phyloP scores from a whole-genome alignment of 1,284 basidiomycete species.

The Earliella scabrosa region DNA sequence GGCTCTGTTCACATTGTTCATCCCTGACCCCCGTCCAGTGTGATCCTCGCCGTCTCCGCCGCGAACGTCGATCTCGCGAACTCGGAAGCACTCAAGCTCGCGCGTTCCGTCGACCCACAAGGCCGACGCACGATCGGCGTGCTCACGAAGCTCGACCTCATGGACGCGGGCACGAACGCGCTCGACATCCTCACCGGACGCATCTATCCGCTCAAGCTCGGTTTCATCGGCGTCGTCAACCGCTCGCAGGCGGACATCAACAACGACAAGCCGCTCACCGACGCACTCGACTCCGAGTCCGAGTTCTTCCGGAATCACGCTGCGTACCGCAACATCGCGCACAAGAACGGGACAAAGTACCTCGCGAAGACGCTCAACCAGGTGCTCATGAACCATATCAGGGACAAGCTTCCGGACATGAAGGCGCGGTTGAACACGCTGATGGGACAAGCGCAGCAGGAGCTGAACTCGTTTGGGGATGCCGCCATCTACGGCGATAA shows the following conservation, averaged over 20 bases:
- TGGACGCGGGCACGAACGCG: conserved; percentile 99
- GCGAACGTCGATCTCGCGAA: conserved; percentile 99
- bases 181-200: conserved; percentile 95
- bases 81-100: conserved; percentile 96
- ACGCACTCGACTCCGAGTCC: conserved; percentile 84
- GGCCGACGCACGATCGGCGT: conserved; percentile 96
- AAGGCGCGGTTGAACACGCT: conserved; percentile 97
- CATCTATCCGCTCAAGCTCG: conserved; percentile 96
- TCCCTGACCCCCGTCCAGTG: conserved; percentile 49
- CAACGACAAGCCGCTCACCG: conserved; percentile 83
- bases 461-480: conserved; percentile 96
- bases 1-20: neutral
- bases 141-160: conserved; percentile 95
- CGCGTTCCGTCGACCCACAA: conserved; percentile 93
- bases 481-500: conserved; percentile 91
- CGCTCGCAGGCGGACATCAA: conserved; percentile 99
- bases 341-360: conserved; percentile 96
- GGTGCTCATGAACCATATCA: conserved; percentile 96
- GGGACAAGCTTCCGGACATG: conserved; percentile 99
- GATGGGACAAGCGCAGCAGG: conserved; percentile 99
- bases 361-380: conserved; percentile 94
- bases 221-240: conserved; percentile 98
- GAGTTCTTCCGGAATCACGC: conserved; percentile 94
- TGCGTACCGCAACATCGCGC: conserved; percentile 95
- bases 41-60: conserved; percentile 95